A percentile compares a stretch with the other conserved stretches of the same genome.
Evolutionary conservation across 257 asterid genomes (phyloP).

Genomic region (Primulina huaijiensis): DNA sequence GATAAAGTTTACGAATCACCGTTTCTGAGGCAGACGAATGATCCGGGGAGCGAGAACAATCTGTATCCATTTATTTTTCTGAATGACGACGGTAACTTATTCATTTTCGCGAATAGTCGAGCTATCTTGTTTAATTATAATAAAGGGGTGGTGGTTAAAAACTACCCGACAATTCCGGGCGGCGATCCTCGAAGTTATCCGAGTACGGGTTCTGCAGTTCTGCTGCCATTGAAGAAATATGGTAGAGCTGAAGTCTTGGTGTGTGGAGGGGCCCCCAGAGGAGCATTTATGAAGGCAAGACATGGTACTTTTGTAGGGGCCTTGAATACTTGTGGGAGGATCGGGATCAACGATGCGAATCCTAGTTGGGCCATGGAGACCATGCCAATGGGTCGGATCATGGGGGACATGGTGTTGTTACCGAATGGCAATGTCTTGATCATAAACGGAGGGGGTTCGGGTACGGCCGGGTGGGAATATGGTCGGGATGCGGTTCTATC

Average conservation of each 20-base stretch:
- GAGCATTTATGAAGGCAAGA: constrained; percentile 33
- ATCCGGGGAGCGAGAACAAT: constrained; percentile 39
- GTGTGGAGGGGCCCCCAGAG: constrained; percentile 60
- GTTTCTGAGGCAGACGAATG: constrained; percentile 38
- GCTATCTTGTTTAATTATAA: constrained; percentile 41
- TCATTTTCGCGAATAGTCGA: constrained; percentile 52
- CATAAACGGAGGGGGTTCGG: constrained; percentile 47
- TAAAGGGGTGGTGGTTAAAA: constrained; percentile 18
- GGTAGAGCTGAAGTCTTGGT: constrained; percentile 35
- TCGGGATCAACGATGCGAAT: constrained; percentile 34
- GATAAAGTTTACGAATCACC: constrained; percentile 22
- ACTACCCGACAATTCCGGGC: constrained; percentile 39
- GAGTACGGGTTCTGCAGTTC: constrained; percentile 56
- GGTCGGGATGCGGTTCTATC: constrained; percentile 38
- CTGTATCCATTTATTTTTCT: constrained; percentile 50
- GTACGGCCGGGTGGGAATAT: constrained; percentile 53
- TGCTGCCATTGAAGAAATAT: constrained; percentile 42
- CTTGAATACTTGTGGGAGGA: constrained; percentile 50
- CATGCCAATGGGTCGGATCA: constrained; percentile 51
- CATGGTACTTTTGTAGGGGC: constrained; percentile 35
- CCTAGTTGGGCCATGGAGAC: constrained; percentile 51
- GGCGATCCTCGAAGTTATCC: constrained; percentile 65
- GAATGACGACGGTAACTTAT: constrained; percentile 45
- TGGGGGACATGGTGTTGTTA: constrained; percentile 58
- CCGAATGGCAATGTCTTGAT: constrained; percentile 49